Conservation (phyloP, 176 grass and related monocot genomes). For the Dendrocalamus sinicus region DNA sequence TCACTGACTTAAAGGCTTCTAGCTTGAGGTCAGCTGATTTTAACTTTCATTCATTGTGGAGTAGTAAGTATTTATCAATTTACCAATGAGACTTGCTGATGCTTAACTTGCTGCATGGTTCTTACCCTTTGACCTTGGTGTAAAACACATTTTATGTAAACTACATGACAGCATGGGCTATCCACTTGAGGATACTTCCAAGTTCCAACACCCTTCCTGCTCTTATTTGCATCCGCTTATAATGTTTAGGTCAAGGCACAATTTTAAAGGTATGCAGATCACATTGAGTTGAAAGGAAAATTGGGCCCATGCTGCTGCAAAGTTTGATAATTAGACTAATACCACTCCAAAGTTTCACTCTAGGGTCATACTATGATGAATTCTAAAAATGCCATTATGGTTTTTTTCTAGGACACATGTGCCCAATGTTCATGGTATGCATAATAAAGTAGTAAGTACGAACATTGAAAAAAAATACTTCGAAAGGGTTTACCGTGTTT, state of each 20-base stretch:
- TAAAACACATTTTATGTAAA: slow-evolving; percentile 13
- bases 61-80: background rate
- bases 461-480: background rate
- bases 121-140: background rate
- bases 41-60: background rate
- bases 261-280: background rate
- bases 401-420: background rate
- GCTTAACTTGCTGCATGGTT: slow-evolving; percentile 11
- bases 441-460: background rate
- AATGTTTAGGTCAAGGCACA: background rate
- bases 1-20: background rate
- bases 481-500: background rate
- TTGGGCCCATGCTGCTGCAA: background rate
- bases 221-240: slow-evolving; percentile 1
- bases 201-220: background rate
- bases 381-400: background rate
- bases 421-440: background rate
- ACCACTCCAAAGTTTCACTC: background rate
- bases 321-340: slow-evolving; percentile 21
- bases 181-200: background rate
- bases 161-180: background rate
- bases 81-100: background rate
- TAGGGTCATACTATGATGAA: background rate
- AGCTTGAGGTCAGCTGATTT: slow-evolving; percentile 2
- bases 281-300: slow-evolving; percentile 12